A percentile compares a stretch with the other conserved stretches of the same genome.
Evolutionary conservation across 164 flowering plant species (phyloP).

Genomic region (Aristolochia contorta): DNA sequence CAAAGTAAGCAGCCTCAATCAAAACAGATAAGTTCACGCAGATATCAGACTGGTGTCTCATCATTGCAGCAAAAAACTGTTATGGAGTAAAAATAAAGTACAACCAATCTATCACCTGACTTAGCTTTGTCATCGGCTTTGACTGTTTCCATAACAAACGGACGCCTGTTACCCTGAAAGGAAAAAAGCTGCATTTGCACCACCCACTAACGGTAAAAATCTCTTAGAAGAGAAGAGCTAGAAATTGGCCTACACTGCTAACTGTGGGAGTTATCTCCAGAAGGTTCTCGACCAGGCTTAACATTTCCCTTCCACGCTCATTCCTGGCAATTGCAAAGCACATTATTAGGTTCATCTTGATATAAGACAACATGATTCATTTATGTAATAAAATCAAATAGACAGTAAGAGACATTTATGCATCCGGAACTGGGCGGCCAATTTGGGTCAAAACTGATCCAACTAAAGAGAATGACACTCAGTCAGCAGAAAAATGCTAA

Average conservation of each 20-base stretch:
- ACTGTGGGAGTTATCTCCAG: constrained; percentile 75
- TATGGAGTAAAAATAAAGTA: not conserved
- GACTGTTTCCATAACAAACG: constrained; percentile 85
- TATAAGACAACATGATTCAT: not conserved
- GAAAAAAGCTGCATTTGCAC: not conserved
- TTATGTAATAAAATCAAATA: too few species aligned
- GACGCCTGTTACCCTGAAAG: constrained; percentile 72
- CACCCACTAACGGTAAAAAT: not conserved
- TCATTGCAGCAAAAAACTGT: not conserved
- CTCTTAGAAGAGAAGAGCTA: not conserved
- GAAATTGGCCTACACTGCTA: constrained; percentile 41
- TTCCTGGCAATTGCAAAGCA: constrained; percentile 43
- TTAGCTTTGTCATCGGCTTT: constrained; percentile 94
- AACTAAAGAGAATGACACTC: too few species aligned
- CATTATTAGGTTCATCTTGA: not conserved
- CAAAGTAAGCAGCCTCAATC: not conserved
- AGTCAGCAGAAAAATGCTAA: too few species aligned
- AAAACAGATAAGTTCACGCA: not conserved
- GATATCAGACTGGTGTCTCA: not conserved
- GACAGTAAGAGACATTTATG: too few species aligned
- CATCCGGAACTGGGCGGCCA: too few species aligned
- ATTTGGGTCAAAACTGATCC: too few species aligned
- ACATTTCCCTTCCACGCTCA: constrained; percentile 95
- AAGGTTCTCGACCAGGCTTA: constrained; percentile 58
- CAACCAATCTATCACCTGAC: constrained; percentile 37